Evolutionary conservation across 768 basidiomycete genomes (phyloP).

Genomic region (Scleroderma bovista): DNA sequence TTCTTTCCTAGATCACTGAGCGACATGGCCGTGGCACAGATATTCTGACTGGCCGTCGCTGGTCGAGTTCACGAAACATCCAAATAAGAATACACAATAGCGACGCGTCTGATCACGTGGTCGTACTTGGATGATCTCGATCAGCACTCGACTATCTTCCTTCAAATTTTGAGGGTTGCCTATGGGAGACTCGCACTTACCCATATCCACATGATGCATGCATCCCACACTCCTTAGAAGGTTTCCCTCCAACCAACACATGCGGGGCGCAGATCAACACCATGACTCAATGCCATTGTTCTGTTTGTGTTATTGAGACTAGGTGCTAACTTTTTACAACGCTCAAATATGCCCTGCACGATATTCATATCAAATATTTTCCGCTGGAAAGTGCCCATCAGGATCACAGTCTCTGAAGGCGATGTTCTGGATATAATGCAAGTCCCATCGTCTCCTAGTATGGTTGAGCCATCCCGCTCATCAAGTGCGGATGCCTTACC

Average conservation of each 20-base stretch:
- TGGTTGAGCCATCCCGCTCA: conserved; percentile 14
- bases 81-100: conserved; percentile 23
- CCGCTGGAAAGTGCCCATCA: conserved; percentile 53
- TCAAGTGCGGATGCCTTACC: conserved; percentile 51
- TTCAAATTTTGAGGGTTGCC: no score
- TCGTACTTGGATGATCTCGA: no score
- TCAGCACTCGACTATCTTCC: no score
- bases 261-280: conserved; percentile 54
- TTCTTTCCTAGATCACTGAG: conserved; percentile 35
- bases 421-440: conserved; percentile 55
- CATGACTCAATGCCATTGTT: conserved; percentile 45
- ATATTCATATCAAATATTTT: conserved; percentile 39
- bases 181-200: conserved; percentile 20
- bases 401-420: conserved; percentile 40
- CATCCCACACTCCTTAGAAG: no score
- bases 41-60: no score
- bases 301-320: conserved; percentile 26
- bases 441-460: conserved; percentile 27
- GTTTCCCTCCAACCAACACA: conserved; percentile 52
- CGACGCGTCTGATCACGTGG: conserved; percentile 30
- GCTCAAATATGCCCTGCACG: conserved; percentile 41
- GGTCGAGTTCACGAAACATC: no score
- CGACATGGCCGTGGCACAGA: conserved; percentile 29
- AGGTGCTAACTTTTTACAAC: conserved; percentile 37
- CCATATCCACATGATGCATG: conserved; percentile 67